Base-by-base conservation (phyloP, 257 asterid species). In the Galeopsis tetrahit region DNA sequence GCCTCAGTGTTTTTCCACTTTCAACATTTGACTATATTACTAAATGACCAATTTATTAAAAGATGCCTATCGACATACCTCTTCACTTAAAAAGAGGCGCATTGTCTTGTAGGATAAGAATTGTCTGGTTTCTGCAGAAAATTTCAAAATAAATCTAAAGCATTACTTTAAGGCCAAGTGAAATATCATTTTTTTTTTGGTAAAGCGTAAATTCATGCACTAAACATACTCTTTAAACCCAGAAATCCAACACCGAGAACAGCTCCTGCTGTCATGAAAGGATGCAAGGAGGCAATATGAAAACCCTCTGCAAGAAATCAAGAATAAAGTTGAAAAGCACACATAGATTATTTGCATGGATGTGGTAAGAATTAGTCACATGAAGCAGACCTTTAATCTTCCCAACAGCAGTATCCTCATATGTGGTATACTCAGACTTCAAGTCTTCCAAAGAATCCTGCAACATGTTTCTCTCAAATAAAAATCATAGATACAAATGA, bases 361-460 rank as follows among this genome's bases (percentile, higher is more conserved):
- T 70, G 53, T 39, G 66, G 38, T 68, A 44, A 35, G 63, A 53
- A 44, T 28, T 53, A 74, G 71, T 43, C 21, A 78, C 75, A 59
- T 58, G 42, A 15, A 56, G 68, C 76, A 42, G 52, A 94, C 98
- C 98, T 86, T 85, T 90, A 63, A 87, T 75, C 92, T 88, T 90
- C 82, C 81, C 89, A 73, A 92, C 75, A 72, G 63, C 92, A 69
- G 82, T 34, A 66, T 86, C 88, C 94, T 92, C 99, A 44, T 92
- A 95, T 32, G 72, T 83, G 62, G 57, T 60, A 71, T 75, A 92
- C 2, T 86, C 97, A 70, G 97, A 82, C 87, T 87, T 95, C 46
- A 84, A 82, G 75, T 86, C 94, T 67, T 87, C 92, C 78, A 90
- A 76, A 79, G 89, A 76, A 81, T 85, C 96, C 98, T 91, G 93